Base-by-base conservation (phyloP, 345 rosid species). In the Citrus inodora region DNA sequence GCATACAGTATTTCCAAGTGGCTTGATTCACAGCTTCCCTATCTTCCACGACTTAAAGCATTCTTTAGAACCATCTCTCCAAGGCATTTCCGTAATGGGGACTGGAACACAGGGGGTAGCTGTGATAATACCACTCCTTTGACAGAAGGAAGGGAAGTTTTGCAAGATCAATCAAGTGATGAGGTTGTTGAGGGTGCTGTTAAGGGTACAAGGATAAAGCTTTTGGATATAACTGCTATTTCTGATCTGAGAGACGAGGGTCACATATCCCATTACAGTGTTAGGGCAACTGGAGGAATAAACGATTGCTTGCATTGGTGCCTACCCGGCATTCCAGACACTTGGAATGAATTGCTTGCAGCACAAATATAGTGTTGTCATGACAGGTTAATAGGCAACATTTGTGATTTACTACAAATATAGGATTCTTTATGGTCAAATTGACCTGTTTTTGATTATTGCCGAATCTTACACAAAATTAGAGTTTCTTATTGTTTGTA, bases 291-390 rank as follows among this genome's bases (percentile, higher is more conserved):
- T 6, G 55, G 59, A 4, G 88, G 88, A 27, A 83, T 84, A 28
- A 86, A 89, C 22, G 98, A 95, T 83, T 95, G 98, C 92, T 87
- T 93, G 87, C 98, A 95, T 79, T 95, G 98, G 98, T 95, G 98
- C 88, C 83, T 95, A 63, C 98, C 97, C 0, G 98, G 98, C 74
- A 74, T 93, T 69, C 98, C 98, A 0, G 98, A 93, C 73, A 86
- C 92, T 7, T 93, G 98, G 98, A 93, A 92, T 79, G 94, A 90
- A 74, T 81, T 93, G 53, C 88, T 93, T 58, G 80, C 82, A 9
- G 90, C 91, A 17, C 92, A 90, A 81, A 58, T 90, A 78, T 90
- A 84, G 86, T 56, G 16, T 53, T 46, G 4, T 22, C 56, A 40
- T 5, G 6, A 22, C 32, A 64, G 37, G 9, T 40, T 3, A 13